Percentiles rank a stretch among this genome's conserved stretches.
Conservation (phyloP, 2,329 filamentous ascomycete genomes). For the Alternaria longipes region DNA sequence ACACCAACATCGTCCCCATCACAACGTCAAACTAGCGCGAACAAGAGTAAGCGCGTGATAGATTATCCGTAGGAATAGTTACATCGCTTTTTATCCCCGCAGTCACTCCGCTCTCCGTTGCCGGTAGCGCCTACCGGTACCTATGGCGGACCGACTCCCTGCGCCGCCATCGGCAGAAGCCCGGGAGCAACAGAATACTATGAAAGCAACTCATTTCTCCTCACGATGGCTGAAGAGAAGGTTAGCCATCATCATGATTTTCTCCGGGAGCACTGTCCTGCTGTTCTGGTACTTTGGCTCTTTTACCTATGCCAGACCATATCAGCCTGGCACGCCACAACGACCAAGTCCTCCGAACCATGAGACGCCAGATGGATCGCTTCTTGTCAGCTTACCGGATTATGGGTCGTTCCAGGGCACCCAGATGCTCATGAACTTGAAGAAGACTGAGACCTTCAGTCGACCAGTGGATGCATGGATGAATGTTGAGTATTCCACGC, state of each 20-base stretch:
- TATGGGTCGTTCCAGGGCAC: slow-evolving; percentile 56
- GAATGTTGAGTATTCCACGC: slow-evolving; percentile 59
- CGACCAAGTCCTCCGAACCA: slow-evolving; percentile 12
- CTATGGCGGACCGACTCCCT: slow-evolving; percentile 22
- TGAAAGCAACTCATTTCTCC: slow-evolving; percentile 20
- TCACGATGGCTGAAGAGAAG: slow-evolving; percentile 28
- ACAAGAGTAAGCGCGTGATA: slow-evolving; percentile 1
- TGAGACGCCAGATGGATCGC: slow-evolving; percentile 24
- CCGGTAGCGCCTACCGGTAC: slow-evolving; percentile 11
- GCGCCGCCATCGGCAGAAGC: slow-evolving; percentile 8
- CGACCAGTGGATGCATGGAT: slow-evolving; percentile 59
- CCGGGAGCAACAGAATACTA: slow-evolving; percentile 10
- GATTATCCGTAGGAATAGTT: slow-evolving; percentile 3
- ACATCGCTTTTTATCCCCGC: slow-evolving; percentile 12
- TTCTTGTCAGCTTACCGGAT: slow-evolving; percentile 47
- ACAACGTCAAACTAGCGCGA: slow-evolving; percentile 11
- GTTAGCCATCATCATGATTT: slow-evolving; percentile 31
- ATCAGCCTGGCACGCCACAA: slow-evolving; percentile 16
- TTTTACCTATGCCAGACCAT: slow-evolving; percentile 23
- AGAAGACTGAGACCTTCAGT: slow-evolving; percentile 42
- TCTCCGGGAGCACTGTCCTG: slow-evolving; percentile 27
- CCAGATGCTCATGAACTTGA: slow-evolving; percentile 48
- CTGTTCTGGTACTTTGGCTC: slow-evolving; percentile 37
- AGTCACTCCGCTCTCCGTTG: slow-evolving; percentile 11
- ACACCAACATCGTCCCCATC: slow-evolving; percentile 16